phyloP scores from a whole-genome alignment of 768 basidiomycete species.

The Collybia mongolica region DNA sequence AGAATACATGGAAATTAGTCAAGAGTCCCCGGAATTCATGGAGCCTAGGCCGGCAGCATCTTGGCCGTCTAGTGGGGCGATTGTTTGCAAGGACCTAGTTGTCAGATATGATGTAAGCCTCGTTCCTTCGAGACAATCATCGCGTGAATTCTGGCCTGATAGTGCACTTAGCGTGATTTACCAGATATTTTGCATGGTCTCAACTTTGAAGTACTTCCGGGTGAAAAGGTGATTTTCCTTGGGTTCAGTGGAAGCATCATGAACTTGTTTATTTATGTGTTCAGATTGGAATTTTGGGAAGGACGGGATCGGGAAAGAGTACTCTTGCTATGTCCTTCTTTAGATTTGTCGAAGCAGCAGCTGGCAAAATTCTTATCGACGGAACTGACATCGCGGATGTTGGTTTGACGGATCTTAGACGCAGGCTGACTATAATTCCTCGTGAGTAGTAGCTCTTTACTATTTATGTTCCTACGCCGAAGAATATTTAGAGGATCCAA shows the following conservation, averaged over 20 bases:
- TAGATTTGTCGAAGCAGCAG: constrained; percentile 83
- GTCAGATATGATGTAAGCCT: constrained; percentile 73
- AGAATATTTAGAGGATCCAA: constrained; percentile 70
- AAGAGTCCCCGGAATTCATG: constrained; percentile 80
- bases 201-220: constrained; percentile 68
- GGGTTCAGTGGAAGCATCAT: neutral
- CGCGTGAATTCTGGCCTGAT: neutral
- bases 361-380: constrained; percentile 74
- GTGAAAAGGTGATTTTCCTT: constrained; percentile 61
- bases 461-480: neutral
- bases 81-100: constrained; percentile 71
- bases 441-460: constrained; percentile 37
- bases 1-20: constrained; percentile 79
- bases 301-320: constrained; percentile 77
- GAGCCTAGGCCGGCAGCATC: constrained; percentile 76
- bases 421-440: constrained; percentile 65
- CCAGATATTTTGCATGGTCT: constrained; percentile 82
- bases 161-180: constrained; percentile 64
- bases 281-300: constrained; percentile 68
- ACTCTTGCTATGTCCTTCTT: constrained; percentile 81
- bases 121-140: neutral
- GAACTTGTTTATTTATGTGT: no score
- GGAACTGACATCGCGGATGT: constrained; percentile 74
- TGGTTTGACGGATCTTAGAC: constrained; percentile 80
- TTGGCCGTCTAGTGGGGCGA: constrained; percentile 75